Percentiles rank a stretch among this genome's conserved stretches.
Evolutionary conservation across 176 grass and related monocot species (phyloP).

Genomic region (Raddia distichophylla): DNA sequence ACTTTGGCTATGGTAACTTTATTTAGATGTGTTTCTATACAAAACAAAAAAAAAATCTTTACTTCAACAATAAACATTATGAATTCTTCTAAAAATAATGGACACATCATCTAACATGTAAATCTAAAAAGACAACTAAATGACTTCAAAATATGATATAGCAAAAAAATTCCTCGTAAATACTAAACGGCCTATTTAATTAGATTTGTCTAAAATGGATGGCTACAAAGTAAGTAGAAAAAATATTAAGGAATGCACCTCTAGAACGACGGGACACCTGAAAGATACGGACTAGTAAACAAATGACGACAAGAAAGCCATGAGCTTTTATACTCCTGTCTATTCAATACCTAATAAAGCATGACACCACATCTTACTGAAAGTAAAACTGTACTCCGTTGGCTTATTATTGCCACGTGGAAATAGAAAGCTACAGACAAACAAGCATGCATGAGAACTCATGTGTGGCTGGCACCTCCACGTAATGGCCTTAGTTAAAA

Average conservation of each 20-base stretch:
- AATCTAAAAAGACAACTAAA: too few species aligned
- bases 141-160: not conserved
- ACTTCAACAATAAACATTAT: too few species aligned
- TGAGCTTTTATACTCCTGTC: not conserved
- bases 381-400: not conserved
- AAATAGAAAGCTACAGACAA: not conserved
- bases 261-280: fast-evolving
- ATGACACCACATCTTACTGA: not conserved
- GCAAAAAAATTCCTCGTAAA: not conserved
- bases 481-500: not conserved
- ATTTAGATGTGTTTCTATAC: not conserved
- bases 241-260: not conserved
- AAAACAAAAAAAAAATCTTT: too few species aligned
- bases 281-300: not conserved
- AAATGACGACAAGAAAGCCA: not conserved
- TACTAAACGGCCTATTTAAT: not conserved
- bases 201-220: not conserved
- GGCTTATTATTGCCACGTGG: not conserved
- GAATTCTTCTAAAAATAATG: too few species aligned
- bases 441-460: not conserved
- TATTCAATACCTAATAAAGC: not conserved
- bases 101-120: too few species aligned
- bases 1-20: not conserved
- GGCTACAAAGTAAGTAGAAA: fast-evolving
- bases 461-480: not conserved